Conservation (phyloP, 176 grass and related monocot species). For the Triticum monococcum region DNA sequence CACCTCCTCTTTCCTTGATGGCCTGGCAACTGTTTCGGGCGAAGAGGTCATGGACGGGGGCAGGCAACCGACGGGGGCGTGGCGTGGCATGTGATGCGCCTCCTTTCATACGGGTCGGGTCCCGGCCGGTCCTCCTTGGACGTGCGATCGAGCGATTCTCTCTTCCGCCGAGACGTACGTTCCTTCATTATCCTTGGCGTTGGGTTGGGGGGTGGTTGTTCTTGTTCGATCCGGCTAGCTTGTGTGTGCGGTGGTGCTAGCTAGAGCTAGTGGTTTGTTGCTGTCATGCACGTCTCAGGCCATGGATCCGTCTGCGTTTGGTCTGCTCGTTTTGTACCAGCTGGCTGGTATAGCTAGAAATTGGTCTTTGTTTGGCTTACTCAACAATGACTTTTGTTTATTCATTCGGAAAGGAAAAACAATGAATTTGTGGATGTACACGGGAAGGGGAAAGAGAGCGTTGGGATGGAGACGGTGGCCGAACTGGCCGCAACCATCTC, state of each 20-base stretch:
- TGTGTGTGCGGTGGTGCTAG: not conserved
- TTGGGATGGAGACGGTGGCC: constrained; percentile 25
- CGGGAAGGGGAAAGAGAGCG: not conserved
- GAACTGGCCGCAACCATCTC: not conserved
- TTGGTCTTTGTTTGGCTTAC: constrained; percentile 13
- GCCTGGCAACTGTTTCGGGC: constrained; percentile 1
- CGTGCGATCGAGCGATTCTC: not conserved
- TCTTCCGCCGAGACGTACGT: not conserved
- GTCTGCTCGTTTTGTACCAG: not conserved
- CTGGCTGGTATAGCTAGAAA: not conserved
- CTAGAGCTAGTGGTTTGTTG: not conserved
- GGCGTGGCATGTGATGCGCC: constrained; percentile 13
- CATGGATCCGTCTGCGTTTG: not conserved
- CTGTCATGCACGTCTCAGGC: constrained; percentile 7
- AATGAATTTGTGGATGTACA: constrained; percentile 7
- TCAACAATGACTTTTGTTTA: constrained; percentile 7
- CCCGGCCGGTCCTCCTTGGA: not conserved
- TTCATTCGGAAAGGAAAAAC: not conserved
- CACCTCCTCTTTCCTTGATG: not conserved
- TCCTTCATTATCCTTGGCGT: no score
- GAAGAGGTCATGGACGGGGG: not conserved
- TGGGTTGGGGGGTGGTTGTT: not conserved
- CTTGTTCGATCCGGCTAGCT: not conserved
- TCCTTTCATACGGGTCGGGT: constrained; percentile 12
- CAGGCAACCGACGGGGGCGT: not conserved